phyloP scores from a whole-genome alignment of 345 rosid genomes.

The Orychophragmus violaceus region DNA sequence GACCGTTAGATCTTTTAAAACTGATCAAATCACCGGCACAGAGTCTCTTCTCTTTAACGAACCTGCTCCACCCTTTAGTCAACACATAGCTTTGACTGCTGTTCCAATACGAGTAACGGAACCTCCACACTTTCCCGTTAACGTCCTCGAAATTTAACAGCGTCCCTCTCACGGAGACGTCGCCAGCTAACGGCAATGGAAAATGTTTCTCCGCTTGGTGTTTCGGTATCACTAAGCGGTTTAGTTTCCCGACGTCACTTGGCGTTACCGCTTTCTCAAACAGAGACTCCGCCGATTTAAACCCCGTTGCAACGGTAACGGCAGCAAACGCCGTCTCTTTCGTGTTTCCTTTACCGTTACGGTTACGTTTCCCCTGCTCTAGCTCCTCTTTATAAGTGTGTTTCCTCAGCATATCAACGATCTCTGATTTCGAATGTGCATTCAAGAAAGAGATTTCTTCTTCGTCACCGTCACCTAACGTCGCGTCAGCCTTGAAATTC shows the following conservation, averaged over 20 bases:
- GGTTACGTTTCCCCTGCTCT: conserved; percentile 49
- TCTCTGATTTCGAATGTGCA: conserved; percentile 75
- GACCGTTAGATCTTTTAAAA: conserved; percentile 74
- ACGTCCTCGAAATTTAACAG: conserved; percentile 64
- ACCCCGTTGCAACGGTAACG: conserved; percentile 8
- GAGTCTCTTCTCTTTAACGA: conserved; percentile 74
- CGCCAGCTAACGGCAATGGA: conserved; percentile 36
- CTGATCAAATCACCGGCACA: conserved; percentile 75
- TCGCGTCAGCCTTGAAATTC: conserved; percentile 44
- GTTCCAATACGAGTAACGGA: conserved; percentile 93
- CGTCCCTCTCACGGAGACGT: conserved; percentile 46
- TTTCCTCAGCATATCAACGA: conserved; percentile 86
- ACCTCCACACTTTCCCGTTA: conserved; percentile 79
- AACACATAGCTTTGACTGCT: conserved; percentile 93
- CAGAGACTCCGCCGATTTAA: conserved; percentile 49
- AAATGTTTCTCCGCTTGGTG: conserved; percentile 87
- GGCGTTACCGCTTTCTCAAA: conserved; percentile 90
- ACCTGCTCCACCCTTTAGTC: conserved; percentile 94
- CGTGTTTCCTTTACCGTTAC: background rate
- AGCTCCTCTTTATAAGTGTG: conserved; percentile 75
- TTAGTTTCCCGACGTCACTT: conserved; percentile 91
- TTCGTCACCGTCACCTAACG: conserved; percentile 26
- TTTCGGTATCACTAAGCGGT: conserved; percentile 89
- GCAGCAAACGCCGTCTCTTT: conserved; percentile 30
- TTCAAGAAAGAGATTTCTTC: conserved; percentile 45